Evolutionary conservation across 768 basidiomycete genomes (phyloP), one percentile per base, ranked within the genome.

Genomic region (Leccinum subtestaceum): DNA sequence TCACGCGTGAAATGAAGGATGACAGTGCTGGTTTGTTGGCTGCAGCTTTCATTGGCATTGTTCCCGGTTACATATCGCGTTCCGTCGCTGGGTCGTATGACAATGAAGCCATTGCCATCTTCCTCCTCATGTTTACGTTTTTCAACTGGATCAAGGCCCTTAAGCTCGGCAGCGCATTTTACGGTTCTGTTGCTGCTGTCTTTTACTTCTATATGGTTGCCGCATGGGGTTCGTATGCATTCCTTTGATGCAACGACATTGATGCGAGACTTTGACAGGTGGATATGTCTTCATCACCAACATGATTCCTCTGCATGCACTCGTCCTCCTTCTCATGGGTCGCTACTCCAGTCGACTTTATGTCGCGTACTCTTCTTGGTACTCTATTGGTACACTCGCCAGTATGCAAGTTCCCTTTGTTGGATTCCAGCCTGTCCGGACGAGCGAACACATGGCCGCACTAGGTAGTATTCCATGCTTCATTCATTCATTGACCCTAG

Each of bases 161-260:
- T 56, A 98, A 98, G 75, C 83, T 85, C 49, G 97, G 97, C 46
- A 96, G 93, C 60, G 95, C 93, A 1, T 83, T 96, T 60, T 97
- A 85, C 65, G 96, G 94, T 21, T 91, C 92, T 25, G 68, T 92
- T 43, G 88, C 97, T 48, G 97, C 95, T 17, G 77, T 98, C 3
- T 98, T 98, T 77, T 99, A 99, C 78, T 98, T 98, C 66, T 99
- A 98, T 82, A 99, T 99, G 97, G 97, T 99, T n/a, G 96, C 97
- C 54, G 97, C 97, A 31, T 99, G 97, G 97, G 97, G 96, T 90
- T 66, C 59, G 83, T 76, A 13, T 15, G 1, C 25, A 5, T 50
- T 38, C 4, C 27, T 43, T 31, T 11, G 31, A 36, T 32, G 15
- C 15, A 13, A 2, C 11, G 34, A 53, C 23, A 52, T 55, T 71